Percentiles rank a stretch among this genome's conserved stretches.
Evolutionary conservation across 345 rosid genomes (phyloP).

Genomic region (Brassica carinata): DNA sequence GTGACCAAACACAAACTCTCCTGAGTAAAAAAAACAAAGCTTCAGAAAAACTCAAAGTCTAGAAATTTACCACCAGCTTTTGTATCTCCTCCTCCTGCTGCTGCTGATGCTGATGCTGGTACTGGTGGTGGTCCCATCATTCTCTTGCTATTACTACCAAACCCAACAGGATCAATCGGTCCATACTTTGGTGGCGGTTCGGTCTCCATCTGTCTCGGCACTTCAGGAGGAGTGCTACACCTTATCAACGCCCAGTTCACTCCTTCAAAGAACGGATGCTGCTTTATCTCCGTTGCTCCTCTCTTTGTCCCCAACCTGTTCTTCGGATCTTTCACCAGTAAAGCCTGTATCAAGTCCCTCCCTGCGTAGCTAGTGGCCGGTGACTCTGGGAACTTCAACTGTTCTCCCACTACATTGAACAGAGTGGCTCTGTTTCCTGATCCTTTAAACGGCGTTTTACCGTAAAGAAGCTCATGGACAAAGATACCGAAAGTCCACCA

Average conservation of each 20-base stretch:
- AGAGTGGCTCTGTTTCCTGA: conserved; percentile 92
- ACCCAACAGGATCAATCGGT: conserved; percentile 64
- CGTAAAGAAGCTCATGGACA: conserved; percentile 80
- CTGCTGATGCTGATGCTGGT: conserved; percentile 18
- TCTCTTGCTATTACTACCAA: conserved; percentile 72
- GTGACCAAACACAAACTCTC: conserved; percentile 30
- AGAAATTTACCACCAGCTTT: conserved; percentile 89
- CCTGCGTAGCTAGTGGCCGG: conserved; percentile 88
- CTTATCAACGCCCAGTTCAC: conserved; percentile 98
- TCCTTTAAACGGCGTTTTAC: conserved; percentile 95
- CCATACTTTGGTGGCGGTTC: conserved; percentile 70
- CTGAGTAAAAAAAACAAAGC: conserved; percentile 1
- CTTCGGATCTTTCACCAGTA: conserved; percentile 92
- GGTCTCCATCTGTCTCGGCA: conserved; percentile 75
- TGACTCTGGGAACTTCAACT: conserved; percentile 83
- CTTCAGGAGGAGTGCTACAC: conserved; percentile 97
- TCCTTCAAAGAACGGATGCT: conserved; percentile 94
- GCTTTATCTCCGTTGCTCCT: conserved; percentile 98
- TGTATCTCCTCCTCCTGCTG: conserved; percentile 38
- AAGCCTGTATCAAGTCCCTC: conserved; percentile 78
- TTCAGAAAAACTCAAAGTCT: conserved; percentile 93
- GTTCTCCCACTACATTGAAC: conserved; percentile 94
- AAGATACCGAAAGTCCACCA: conserved; percentile 99
- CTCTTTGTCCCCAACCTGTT: conserved; percentile 90
- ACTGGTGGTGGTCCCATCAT: conserved; percentile 45